A percentile compares a stretch with the other conserved stretches of the same genome.
phyloP scores from a whole-genome alignment of 2,329 filamentous ascomycete species.

The Aspergillus candidus region DNA sequence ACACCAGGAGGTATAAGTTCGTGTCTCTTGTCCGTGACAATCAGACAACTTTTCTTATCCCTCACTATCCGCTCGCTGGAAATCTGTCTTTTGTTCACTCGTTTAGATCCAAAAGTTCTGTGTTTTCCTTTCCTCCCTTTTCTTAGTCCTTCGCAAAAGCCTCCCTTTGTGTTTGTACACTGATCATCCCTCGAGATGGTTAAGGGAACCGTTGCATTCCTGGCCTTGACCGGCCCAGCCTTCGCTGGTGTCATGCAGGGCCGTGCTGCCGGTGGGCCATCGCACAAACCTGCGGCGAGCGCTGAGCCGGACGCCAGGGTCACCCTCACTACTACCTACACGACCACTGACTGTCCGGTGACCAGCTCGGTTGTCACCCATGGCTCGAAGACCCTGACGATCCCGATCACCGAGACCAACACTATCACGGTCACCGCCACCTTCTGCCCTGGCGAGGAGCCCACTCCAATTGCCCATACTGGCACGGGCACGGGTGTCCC shows the following conservation, averaged over 20 bases:
- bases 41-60: conserved; percentile 3
- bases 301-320: conserved; percentile 14
- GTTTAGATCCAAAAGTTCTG: conserved; percentile 12
- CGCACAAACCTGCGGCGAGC: conserved; percentile 1
- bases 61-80: conserved; percentile 14
- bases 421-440: conserved; percentile 26
- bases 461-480: conserved; percentile 6
- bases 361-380: conserved; percentile 24
- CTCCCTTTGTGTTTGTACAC: conserved; percentile 4
- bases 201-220: conserved; percentile 28
- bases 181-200: conserved; percentile 28
- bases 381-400: conserved; percentile 21
- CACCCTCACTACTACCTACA: conserved; percentile 28
- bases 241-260: conserved; percentile 28
- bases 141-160: conserved; percentile 8
- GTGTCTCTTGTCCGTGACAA: conserved; percentile 5
- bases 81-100: conserved; percentile 13
- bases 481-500: conserved; percentile 4
- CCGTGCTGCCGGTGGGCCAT: conserved; percentile 10
- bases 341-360: conserved; percentile 32
- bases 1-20: conserved; percentile 22
- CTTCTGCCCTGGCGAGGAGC: conserved; percentile 17
- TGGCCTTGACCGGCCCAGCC: conserved; percentile 32
- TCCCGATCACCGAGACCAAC: conserved; percentile 28
- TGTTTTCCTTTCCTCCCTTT: conserved; percentile 10